These are phyloP conservation scores for Boletus pseudopeckii DNA, from an alignment of 768 basidiomycete species.

Conservation along the genomic window DNA sequence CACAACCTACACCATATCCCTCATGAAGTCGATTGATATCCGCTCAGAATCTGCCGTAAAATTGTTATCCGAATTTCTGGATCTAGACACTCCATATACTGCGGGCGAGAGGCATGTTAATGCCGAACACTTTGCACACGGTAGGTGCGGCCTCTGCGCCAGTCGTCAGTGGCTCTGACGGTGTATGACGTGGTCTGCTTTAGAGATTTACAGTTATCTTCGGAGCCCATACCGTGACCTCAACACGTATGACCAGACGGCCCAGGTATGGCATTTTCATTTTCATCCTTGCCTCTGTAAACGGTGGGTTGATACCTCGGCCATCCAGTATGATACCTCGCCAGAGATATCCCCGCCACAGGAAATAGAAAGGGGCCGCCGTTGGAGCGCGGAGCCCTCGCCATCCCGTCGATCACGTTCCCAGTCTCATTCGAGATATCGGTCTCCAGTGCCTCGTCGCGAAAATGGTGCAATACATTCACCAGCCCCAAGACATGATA, in stretches of 20 bases:
- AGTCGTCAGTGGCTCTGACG: background rate
- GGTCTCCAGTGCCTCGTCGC: slow-evolving; percentile 2
- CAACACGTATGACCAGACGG: slow-evolving; percentile 72
- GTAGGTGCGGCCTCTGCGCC: slow-evolving; percentile 39
- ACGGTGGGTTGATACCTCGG: slow-evolving; percentile 6
- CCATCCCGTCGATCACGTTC: slow-evolving; percentile 25
- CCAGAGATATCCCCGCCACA: slow-evolving; percentile 38
- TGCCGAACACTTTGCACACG: slow-evolving; percentile 94
- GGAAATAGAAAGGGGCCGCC: slow-evolving; percentile 20
- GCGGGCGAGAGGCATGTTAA: slow-evolving; percentile 59
- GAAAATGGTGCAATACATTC: background rate
- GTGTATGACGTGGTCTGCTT: background rate
- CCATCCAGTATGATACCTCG: slow-evolving; percentile 56
- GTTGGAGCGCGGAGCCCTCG: slow-evolving; percentile 26
- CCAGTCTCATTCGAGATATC: slow-evolving; percentile 27
- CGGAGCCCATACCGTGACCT: slow-evolving; percentile 88
- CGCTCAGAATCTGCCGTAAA: slow-evolving; percentile 86
- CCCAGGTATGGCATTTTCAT: slow-evolving; percentile 56
- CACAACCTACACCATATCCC: slow-evolving; percentile 80
- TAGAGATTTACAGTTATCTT: slow-evolving; percentile 87
- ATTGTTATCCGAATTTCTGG: slow-evolving; percentile 83
- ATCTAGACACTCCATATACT: slow-evolving; percentile 60
- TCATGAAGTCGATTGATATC: slow-evolving; percentile 92
- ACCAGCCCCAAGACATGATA: background rate
- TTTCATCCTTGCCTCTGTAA: background rate